phyloP scores from a whole-genome alignment of 2,329 filamentous ascomycete species.

The Trichoderma koningiopsis region DNA sequence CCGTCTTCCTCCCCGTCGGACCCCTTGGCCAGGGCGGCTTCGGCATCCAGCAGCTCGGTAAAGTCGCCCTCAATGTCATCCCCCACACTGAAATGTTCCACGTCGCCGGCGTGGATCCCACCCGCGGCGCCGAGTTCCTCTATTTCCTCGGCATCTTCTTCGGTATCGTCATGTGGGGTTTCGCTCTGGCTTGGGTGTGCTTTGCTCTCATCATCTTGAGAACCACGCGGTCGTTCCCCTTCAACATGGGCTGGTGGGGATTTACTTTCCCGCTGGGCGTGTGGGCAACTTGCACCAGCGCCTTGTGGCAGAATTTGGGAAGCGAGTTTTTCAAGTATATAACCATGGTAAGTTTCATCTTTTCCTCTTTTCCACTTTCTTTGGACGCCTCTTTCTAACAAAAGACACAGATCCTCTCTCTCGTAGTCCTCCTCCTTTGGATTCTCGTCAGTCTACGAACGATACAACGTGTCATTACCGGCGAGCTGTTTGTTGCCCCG shows the following conservation, averaged over 20 bases:
- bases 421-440: slow-evolving; percentile 47
- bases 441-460: slow-evolving; percentile 45
- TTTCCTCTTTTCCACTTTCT: neutral
- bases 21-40: slow-evolving; percentile 69
- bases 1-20: slow-evolving; percentile 67
- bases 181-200: slow-evolving; percentile 47
- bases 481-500: slow-evolving; percentile 50
- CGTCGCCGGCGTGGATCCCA: slow-evolving; percentile 39
- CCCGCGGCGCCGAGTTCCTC: slow-evolving; percentile 47
- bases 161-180: slow-evolving; percentile 49
- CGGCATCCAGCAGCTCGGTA: slow-evolving; percentile 55
- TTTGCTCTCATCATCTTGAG: slow-evolving; percentile 47
- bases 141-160: slow-evolving; percentile 59
- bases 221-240: slow-evolving; percentile 46
- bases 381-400: neutral
- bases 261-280: slow-evolving; percentile 53
- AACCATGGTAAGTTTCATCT: slow-evolving; percentile 37
- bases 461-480: slow-evolving; percentile 40
- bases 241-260: slow-evolving; percentile 53
- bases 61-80: slow-evolving; percentile 47
- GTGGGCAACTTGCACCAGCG: slow-evolving; percentile 45
- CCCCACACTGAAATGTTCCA: slow-evolving; percentile 49
- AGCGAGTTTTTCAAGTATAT: slow-evolving; percentile 48
- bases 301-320: slow-evolving; percentile 45
- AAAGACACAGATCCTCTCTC: slow-evolving; percentile 41